These are phyloP conservation scores for Salix exigua DNA, from an alignment of 345 rosid species.

Conservation along the genomic window DNA sequence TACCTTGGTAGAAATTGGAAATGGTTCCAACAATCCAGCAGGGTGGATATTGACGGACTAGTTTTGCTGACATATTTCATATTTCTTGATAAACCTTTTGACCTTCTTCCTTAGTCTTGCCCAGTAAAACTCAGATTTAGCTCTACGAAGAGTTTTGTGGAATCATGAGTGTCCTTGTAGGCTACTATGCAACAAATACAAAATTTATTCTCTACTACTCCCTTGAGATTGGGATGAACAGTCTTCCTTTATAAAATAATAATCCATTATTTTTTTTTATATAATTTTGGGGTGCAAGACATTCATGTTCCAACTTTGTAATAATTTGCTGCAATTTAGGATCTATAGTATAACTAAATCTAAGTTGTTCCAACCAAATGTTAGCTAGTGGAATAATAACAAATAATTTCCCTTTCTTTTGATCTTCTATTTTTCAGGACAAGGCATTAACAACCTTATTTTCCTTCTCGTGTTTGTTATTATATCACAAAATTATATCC, in stretches of 20 bases:
- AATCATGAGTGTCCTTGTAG: neutral
- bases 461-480: neutral
- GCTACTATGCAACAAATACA: neutral
- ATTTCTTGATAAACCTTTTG: neutral
- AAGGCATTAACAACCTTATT: neutral
- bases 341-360: too few relatives aligned
- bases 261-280: neutral
- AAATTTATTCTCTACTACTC: too few relatives aligned
- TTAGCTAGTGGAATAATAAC: too few relatives aligned
- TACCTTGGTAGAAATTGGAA: neutral
- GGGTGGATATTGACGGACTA: neutral
- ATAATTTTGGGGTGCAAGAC: too few relatives aligned
- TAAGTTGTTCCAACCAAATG: too few relatives aligned
- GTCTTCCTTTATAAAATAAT: neutral
- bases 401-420: neutral
- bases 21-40: neutral
- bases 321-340: too few relatives aligned
- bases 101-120: neutral
- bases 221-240: neutral
- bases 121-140: neutral
- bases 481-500: neutral
- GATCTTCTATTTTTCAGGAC: neutral
- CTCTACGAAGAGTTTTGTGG: neutral
- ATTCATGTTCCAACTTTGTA: too few relatives aligned
- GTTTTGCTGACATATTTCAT: neutral